Evolutionary conservation across 208 protist species (phyloP).

Genomic region (Acanthamoeba culbertsoni): DNA sequence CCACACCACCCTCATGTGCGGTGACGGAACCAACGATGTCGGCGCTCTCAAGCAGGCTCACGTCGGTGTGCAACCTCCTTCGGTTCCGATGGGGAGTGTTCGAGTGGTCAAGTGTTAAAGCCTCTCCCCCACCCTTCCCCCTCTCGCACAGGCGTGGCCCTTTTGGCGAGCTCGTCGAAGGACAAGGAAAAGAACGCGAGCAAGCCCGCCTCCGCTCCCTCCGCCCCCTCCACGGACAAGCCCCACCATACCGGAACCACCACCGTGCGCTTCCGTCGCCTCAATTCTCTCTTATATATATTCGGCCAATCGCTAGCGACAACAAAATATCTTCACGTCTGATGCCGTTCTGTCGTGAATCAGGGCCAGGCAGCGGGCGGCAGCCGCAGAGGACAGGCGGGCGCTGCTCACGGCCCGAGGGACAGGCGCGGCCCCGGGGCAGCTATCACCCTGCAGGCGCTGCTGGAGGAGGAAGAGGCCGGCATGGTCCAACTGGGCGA

Average conservation of each 20-base stretch:
- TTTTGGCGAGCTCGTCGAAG: background rate
- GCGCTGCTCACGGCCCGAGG: background rate
- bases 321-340: background rate
- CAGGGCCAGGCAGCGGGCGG: background rate
- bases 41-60: constrained; percentile 99
- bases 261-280: too few relatives aligned
- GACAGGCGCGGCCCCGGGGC: constrained; percentile 1
- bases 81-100: background rate
- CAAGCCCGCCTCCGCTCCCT: background rate
- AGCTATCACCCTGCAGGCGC: constrained; percentile 5
- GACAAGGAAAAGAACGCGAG: background rate
- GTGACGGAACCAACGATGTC: constrained; percentile 97
- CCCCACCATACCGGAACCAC: too few relatives aligned
- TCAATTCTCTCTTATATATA: too few relatives aligned
- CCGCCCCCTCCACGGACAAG: background rate
- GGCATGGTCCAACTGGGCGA: constrained; percentile 82
- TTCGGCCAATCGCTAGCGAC: too few relatives aligned
- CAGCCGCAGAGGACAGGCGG: background rate
- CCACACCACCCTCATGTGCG: constrained; percentile 87
- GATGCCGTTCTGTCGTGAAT: background rate
- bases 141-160: background rate
- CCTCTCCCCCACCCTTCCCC: too few relatives aligned
- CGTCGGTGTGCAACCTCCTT: constrained; percentile 86
- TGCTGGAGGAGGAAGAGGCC: constrained; percentile 59
- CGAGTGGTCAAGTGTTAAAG: background rate